These are phyloP conservation scores for Typha latifolia DNA, from an alignment of 176 grass and related monocot genomes.

Conservation along the genomic window DNA sequence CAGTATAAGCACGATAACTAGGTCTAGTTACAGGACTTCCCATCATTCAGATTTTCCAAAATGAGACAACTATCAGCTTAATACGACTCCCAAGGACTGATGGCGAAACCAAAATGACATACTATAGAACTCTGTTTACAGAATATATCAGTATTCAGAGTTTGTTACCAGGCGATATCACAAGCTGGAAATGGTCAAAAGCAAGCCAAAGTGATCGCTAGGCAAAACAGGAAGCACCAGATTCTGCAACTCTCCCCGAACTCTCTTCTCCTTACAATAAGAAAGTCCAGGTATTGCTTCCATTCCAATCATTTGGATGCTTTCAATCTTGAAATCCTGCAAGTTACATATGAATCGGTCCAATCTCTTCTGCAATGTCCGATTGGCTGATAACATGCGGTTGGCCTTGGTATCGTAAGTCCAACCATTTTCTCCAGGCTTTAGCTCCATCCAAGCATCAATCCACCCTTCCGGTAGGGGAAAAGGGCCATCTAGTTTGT, in stretches of 20 bases:
- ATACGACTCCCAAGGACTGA: too few species aligned
- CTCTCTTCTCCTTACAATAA: constrained; percentile 58
- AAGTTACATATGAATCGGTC: constrained; percentile 55
- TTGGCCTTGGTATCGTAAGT: constrained; percentile 78
- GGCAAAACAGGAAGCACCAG: constrained; percentile 62
- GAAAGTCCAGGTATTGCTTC: constrained; percentile 54
- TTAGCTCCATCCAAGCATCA: constrained; percentile 64
- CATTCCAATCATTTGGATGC: constrained; percentile 78
- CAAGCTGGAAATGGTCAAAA: constrained; percentile 33
- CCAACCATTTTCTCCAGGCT: constrained; percentile 53
- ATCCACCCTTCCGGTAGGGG: constrained; percentile 54
- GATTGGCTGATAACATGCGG: constrained; percentile 50
- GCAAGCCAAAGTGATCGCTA: constrained; percentile 78
- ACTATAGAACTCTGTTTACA: too few species aligned
- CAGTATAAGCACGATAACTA: too few species aligned
- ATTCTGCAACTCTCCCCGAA: constrained; percentile 29
- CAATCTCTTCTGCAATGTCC: constrained; percentile 59
- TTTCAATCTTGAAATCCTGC: constrained; percentile 44
- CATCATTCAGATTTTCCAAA: too few species aligned
- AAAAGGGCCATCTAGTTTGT: constrained; percentile 58
- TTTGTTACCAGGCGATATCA: too few species aligned
- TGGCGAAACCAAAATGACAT: too few species aligned
- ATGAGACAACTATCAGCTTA: too few species aligned
- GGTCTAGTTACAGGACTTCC: too few species aligned
- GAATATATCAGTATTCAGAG: too few species aligned